phyloP scores from a whole-genome alignment of 441 rosid genomes.

The Gossypium schwendimanii region DNA sequence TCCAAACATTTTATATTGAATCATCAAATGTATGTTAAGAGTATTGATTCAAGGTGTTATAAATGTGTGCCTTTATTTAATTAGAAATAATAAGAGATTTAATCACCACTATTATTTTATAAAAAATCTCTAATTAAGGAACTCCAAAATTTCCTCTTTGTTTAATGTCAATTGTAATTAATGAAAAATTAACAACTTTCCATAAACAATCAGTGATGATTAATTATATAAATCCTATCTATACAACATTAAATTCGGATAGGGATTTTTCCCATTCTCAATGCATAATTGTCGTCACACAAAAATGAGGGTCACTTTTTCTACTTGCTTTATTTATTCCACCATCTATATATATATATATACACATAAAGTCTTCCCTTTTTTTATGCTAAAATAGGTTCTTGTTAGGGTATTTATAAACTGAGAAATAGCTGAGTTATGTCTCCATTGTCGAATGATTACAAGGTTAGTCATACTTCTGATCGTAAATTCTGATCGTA shows the following conservation, averaged over 20 bases:
- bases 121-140: not conserved
- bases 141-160: not conserved
- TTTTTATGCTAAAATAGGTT: not conserved
- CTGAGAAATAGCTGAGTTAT: not conserved
- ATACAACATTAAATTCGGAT: not conserved
- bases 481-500: too few relatives aligned
- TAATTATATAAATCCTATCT: not conserved
- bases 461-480: not conserved
- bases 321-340: slow-evolving; percentile 1
- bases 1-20: too few relatives aligned
- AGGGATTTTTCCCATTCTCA: not conserved
- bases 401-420: not conserved
- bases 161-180: not conserved
- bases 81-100: too few relatives aligned
- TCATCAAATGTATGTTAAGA: too few relatives aligned
- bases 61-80: too few relatives aligned
- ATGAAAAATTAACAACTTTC: not conserved
- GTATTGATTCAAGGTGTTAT: too few relatives aligned
- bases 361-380: not conserved
- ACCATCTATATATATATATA: not conserved
- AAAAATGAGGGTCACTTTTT: not conserved
- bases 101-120: too few relatives aligned
- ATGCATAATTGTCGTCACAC: not conserved
- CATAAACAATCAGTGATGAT: not conserved
- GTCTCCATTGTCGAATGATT: not conserved